Percentiles rank a stretch among this genome's conserved stretches.
These are phyloP conservation scores for Trypanosoma platydactyli DNA, from an alignment of 208 protist genomes.

Conservation along the genomic window DNA sequence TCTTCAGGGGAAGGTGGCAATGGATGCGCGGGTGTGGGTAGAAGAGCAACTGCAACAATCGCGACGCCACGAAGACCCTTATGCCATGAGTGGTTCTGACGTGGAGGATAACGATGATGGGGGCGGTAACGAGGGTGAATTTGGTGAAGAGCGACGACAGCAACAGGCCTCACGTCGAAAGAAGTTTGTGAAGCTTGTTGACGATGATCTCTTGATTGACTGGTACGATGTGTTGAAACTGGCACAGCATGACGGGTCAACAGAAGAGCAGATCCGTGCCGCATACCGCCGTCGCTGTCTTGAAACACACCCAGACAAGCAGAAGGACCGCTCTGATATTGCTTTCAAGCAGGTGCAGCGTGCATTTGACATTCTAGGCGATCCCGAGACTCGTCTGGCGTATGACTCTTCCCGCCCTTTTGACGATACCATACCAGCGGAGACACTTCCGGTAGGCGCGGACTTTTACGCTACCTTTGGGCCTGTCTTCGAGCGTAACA, in stretches of 20 bases:
- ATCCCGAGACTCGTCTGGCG: slow-evolving; percentile 80
- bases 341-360: slow-evolving; percentile 93
- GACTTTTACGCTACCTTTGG: slow-evolving; percentile 92
- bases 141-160: slow-evolving; percentile 21
- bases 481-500: slow-evolving; percentile 93
- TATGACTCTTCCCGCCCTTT: slow-evolving; percentile 96
- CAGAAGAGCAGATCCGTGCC: slow-evolving; percentile 68
- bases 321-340: slow-evolving; percentile 79
- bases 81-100: slow-evolving; percentile 23
- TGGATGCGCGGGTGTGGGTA: slow-evolving; percentile 39
- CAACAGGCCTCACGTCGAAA: slow-evolving; percentile 56
- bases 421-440: slow-evolving; percentile 91
- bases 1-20: slow-evolving; percentile 42
- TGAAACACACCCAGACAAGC: slow-evolving; percentile 96
- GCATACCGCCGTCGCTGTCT: slow-evolving; percentile 93
- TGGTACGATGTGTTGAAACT: slow-evolving; percentile 88
- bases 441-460: slow-evolving; percentile 43
- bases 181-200: slow-evolving; percentile 74
- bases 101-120: slow-evolving; percentile 28
- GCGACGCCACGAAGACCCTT: slow-evolving; percentile 52
- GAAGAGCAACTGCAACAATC: slow-evolving; percentile 39
- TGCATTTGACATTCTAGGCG: slow-evolving; percentile 94
- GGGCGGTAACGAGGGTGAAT: slow-evolving; percentile 28
- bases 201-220: slow-evolving; percentile 77
- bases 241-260: slow-evolving; percentile 54